Conservation (phyloP, 495 filamentous ascomycete genomes). For the Aspergillus steynii region DNA sequence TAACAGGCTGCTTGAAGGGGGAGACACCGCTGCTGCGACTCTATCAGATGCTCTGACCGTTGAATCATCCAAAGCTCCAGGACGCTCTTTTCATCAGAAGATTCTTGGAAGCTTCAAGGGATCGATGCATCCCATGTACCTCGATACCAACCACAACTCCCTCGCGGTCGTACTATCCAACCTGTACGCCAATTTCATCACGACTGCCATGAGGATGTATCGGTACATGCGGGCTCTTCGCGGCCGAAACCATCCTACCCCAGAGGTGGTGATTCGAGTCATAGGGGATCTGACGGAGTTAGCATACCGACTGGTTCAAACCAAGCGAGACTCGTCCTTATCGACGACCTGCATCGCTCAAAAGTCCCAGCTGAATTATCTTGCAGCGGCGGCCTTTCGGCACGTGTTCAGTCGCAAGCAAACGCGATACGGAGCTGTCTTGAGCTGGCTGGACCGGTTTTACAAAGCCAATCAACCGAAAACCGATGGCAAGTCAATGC, state of each 20-base stretch:
- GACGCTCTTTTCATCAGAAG: slow-evolving; percentile 75
- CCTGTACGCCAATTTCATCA: slow-evolving; percentile 70
- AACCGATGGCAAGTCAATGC: slow-evolving; percentile 28
- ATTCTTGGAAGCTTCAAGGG: slow-evolving; percentile 79
- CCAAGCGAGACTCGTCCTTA: slow-evolving; percentile 33
- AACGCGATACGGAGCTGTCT: slow-evolving; percentile 57
- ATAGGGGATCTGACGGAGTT: slow-evolving; percentile 66
- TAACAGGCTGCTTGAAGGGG: slow-evolving; percentile 49
- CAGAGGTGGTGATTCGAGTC: slow-evolving; percentile 60
- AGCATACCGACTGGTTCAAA: slow-evolving; percentile 64
- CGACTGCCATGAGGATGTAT: slow-evolving; percentile 82
- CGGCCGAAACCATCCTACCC: slow-evolving; percentile 50
- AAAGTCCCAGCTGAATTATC: slow-evolving; percentile 67
- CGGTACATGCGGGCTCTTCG: slow-evolving; percentile 69
- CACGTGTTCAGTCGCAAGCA: slow-evolving; percentile 68
- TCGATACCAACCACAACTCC: slow-evolving; percentile 81
- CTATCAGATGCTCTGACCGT: slow-evolving; percentile 70
- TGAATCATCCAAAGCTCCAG: slow-evolving; percentile 67
- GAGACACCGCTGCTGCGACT: slow-evolving; percentile 34
- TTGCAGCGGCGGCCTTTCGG: slow-evolving; percentile 66
- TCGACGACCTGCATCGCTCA: slow-evolving; percentile 57
- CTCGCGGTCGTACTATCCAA: slow-evolving; percentile 66
- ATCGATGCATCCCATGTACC: slow-evolving; percentile 84
- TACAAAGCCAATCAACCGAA: slow-evolving; percentile 32
- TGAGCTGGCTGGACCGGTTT: slow-evolving; percentile 62